phyloP scores from a whole-genome alignment of 148 eudicot genomes.

The Rhododendron kiyosumense region DNA sequence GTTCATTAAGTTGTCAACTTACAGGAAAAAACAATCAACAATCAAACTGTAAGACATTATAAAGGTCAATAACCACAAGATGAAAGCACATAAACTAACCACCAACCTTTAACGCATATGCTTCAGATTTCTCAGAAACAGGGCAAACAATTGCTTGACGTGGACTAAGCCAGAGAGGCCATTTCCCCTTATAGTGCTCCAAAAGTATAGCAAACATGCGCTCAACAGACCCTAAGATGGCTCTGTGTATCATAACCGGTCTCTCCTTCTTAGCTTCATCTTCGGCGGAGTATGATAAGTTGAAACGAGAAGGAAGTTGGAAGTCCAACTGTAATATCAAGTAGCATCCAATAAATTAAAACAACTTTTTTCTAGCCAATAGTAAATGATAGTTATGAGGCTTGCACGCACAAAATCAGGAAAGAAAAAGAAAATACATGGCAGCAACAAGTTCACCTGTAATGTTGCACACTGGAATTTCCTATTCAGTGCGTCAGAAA shows the following conservation, averaged over 20 bases:
- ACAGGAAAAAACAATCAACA: background rate
- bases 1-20: background rate
- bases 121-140: slow-evolving; percentile 76
- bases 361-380: background rate
- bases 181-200: slow-evolving; percentile 96
- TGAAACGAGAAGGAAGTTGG: slow-evolving; percentile 86
- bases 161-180: slow-evolving; percentile 99
- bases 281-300: slow-evolving; percentile 87
- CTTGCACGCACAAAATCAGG: background rate
- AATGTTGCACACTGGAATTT: slow-evolving; percentile 98
- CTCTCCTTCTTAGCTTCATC: slow-evolving; percentile 94
- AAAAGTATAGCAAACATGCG: slow-evolving; percentile 96
- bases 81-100: background rate
- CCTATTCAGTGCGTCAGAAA: slow-evolving; percentile 91
- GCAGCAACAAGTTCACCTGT: slow-evolving; percentile 49
- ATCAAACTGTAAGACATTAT: background rate
- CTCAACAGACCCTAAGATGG: slow-evolving; percentile 94
- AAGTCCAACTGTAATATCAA: slow-evolving; percentile 74
- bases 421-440: background rate
- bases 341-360: background rate
- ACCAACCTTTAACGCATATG: slow-evolving; percentile 76
- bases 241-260: slow-evolving; percentile 97
- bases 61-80: background rate
- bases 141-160: slow-evolving; percentile 92
- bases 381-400: background rate